Percentiles rank a stretch among this genome's conserved stretches.
Conservation (phyloP, 1,139 yeast species). For the Pichia sp. region DNA sequence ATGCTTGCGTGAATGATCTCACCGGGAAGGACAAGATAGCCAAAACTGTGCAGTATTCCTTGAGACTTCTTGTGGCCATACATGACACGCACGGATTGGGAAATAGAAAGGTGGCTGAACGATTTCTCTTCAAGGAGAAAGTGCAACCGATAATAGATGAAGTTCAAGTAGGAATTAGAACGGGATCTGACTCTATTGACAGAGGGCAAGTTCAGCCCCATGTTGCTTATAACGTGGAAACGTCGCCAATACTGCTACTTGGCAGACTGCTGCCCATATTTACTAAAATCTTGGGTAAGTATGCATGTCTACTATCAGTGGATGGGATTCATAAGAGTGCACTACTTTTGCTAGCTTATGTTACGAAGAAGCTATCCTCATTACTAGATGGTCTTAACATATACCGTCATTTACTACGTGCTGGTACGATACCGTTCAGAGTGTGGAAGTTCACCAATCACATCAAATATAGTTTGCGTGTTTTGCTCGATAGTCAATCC, state of each 20-base stretch:
- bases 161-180: too few species aligned
- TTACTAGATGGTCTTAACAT: constrained; percentile 46
- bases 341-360: constrained; percentile 14
- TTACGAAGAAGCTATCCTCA: constrained; percentile 35
- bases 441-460: constrained; percentile 24
- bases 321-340: constrained; percentile 1
- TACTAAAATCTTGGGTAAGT: background rate
- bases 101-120: constrained; percentile 2
- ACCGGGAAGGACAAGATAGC: constrained; percentile 69
- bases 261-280: too few species aligned
- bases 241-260: too few species aligned
- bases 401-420: constrained; percentile 63
- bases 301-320: background rate
- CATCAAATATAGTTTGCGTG: constrained; percentile 10
- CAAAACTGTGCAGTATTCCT: constrained; percentile 51
- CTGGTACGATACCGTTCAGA: constrained; percentile 67
- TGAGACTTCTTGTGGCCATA: constrained; percentile 30
- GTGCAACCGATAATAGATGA: too few species aligned
- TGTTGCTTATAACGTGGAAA: too few species aligned
- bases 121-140: too few species aligned
- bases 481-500: constrained; percentile 9
- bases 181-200: too few species aligned
- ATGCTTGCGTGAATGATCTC: constrained; percentile 41
- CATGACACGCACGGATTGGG: constrained; percentile 9
- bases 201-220: too few species aligned